Percentiles rank a stretch among this genome's conserved stretches.
Conservation (phyloP, 2,329 filamentous ascomycete species). For the Apiospora koreana region DNA sequence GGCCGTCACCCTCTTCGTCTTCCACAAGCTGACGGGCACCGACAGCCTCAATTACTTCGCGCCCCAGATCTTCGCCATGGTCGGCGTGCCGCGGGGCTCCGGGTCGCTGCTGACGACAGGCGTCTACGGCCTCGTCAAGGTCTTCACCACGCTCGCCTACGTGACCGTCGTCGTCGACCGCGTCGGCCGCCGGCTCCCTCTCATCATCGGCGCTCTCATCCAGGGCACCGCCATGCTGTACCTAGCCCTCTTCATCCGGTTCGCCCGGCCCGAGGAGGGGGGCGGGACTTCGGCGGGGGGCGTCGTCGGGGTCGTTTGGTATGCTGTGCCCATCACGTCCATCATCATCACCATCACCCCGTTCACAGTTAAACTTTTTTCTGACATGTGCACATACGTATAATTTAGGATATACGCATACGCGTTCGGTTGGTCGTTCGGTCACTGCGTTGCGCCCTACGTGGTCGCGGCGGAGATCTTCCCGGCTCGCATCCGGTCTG, state of each 20-base stretch:
- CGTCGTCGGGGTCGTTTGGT: slow-evolving; percentile 40
- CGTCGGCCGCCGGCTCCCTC: slow-evolving; percentile 31
- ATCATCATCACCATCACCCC: too few relatives aligned
- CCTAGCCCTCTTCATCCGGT: slow-evolving; percentile 35
- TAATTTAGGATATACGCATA: slow-evolving; percentile 27
- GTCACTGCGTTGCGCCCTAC: slow-evolving; percentile 27
- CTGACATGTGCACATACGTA: too few relatives aligned
- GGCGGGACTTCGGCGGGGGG: slow-evolving; percentile 39
- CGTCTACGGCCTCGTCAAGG: slow-evolving; percentile 35
- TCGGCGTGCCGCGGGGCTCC: slow-evolving; percentile 35
- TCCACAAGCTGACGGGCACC: slow-evolving; percentile 43
- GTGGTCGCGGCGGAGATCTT: slow-evolving; percentile 35
- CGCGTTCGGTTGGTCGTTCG: slow-evolving; percentile 24
- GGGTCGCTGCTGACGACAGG: slow-evolving; percentile 39
- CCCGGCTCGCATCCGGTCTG: slow-evolving; percentile 32
- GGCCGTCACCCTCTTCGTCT: slow-evolving; percentile 37
- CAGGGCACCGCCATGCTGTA: slow-evolving; percentile 34
- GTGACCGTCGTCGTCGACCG: slow-evolving; percentile 34
- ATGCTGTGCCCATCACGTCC: too few relatives aligned
- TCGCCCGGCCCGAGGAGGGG: slow-evolving; percentile 29
- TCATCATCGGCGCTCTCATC: slow-evolving; percentile 32
- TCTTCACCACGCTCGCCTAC: slow-evolving; percentile 33
- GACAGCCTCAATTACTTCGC: slow-evolving; percentile 43
- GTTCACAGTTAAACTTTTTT: too few relatives aligned
- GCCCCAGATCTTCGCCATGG: slow-evolving; percentile 40